Percentiles rank a stretch among this genome's conserved stretches.
Evolutionary conservation across 495 filamentous ascomycete species (phyloP).

Genomic region (Penicillium ucsense): DNA sequence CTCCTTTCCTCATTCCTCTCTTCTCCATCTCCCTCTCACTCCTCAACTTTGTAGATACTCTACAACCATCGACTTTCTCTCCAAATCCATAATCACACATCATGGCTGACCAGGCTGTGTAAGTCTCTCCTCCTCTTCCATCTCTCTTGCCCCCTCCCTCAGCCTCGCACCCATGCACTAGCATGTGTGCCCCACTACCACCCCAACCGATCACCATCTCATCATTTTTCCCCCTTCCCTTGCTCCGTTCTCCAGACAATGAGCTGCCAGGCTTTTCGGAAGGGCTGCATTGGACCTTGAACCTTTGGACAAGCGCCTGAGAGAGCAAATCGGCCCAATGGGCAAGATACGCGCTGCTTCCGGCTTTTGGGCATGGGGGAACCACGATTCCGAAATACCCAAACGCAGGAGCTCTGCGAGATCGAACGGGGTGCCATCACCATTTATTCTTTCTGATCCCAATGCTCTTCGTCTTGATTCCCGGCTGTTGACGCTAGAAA

Average conservation of each 20-base stretch:
- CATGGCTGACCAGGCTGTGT: constrained; percentile 46
- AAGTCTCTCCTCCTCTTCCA: constrained; percentile 27
- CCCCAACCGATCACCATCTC: background rate
- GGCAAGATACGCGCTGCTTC: too few relatives aligned
- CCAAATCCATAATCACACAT: constrained; percentile 13
- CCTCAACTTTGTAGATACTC: constrained; percentile 11
- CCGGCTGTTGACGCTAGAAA: constrained; percentile 29
- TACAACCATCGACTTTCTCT: constrained; percentile 8
- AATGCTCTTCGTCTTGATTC: constrained; percentile 6
- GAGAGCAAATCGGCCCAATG: too few relatives aligned
- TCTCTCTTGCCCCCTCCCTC: constrained; percentile 2
- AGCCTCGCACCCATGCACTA: background rate
- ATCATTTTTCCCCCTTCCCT: too few relatives aligned
- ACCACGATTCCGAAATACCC: too few relatives aligned
- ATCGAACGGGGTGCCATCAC: constrained; percentile 3
- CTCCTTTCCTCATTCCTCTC: constrained; percentile 7
- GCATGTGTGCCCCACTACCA: constrained; percentile 1
- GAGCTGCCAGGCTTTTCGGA: too few relatives aligned
- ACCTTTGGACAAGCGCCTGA: too few relatives aligned
- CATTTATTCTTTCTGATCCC: background rate
- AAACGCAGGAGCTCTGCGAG: constrained; percentile 1
- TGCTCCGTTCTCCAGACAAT: too few relatives aligned
- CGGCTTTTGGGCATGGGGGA: too few relatives aligned
- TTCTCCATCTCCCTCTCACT: constrained; percentile 5
- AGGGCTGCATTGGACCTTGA: too few relatives aligned